Evolutionary conservation across 2,329 filamentous ascomycete genomes (phyloP).

Genomic region (Phialophora tarda): DNA sequence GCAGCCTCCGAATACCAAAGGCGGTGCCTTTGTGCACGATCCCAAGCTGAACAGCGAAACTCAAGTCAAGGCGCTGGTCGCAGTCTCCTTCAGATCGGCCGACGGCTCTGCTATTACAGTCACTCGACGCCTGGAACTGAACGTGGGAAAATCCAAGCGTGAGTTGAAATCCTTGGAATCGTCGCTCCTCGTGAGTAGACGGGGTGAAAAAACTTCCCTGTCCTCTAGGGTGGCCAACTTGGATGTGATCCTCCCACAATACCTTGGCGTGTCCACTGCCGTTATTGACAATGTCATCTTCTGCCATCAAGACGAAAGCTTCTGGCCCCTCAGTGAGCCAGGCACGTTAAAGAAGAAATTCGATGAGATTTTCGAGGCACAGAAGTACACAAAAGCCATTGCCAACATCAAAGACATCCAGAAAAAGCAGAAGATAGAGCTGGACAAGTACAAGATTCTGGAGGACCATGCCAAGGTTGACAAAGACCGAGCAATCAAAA

Average conservation of each 20-base stretch:
- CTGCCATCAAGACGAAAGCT: constrained; percentile 95
- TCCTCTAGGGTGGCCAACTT: constrained; percentile 83
- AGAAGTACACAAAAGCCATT: constrained; percentile 96
- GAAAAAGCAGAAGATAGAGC: constrained; percentile 79
- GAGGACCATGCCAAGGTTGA: constrained; percentile 79
- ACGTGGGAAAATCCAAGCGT: constrained; percentile 78
- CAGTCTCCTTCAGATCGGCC: constrained; percentile 81
- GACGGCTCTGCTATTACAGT: constrained; percentile 80
- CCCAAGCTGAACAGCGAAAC: constrained; percentile 86
- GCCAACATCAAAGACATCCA: constrained; percentile 87
- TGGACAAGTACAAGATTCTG: constrained; percentile 73
- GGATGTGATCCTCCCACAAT: constrained; percentile 80
- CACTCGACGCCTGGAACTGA: constrained; percentile 82
- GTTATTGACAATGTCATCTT: constrained; percentile 96
- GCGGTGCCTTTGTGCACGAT: constrained; percentile 94
- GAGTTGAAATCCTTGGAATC: constrained; percentile 85
- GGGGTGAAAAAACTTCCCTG: constrained; percentile 78
- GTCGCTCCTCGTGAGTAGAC: constrained; percentile 71
- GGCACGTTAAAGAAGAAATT: constrained; percentile 87
- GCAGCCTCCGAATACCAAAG: constrained; percentile 82
- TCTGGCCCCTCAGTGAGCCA: constrained; percentile 95
- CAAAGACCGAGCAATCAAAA: constrained; percentile 80
- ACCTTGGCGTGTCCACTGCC: constrained; percentile 86
- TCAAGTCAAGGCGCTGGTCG: constrained; percentile 88
- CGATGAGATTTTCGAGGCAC: constrained; percentile 95